Percentiles rank a stretch among this genome's conserved stretches.
These are phyloP conservation scores for Papiliotrema laurentii DNA, from an alignment of 1,284 basidiomycete genomes.

Conservation along the genomic window DNA sequence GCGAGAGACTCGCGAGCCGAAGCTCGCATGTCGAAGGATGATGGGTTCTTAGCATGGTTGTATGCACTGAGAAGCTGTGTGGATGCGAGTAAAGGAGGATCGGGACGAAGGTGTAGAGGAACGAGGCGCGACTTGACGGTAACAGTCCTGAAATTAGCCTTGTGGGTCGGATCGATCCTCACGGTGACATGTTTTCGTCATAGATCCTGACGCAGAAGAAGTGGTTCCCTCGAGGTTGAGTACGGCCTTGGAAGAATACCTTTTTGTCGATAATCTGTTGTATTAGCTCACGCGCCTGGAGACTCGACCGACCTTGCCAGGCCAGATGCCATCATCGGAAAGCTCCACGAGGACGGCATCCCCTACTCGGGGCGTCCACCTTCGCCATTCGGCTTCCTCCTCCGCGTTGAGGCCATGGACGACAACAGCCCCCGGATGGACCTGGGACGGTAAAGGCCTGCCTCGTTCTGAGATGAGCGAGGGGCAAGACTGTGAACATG, in stretches of 20 bases:
- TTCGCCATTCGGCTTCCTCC: conserved; percentile 35
- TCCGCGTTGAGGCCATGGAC: conserved; percentile 23
- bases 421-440: conserved; percentile 29
- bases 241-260: conserved; percentile 38
- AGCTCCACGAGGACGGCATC: conserved; percentile 40
- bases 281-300: background rate
- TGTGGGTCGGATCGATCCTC: conserved; percentile 8
- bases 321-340: conserved; percentile 1
- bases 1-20: conserved; percentile 28
- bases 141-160: conserved; percentile 19
- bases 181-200: conserved; percentile 31
- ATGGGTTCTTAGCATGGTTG: conserved; percentile 35
- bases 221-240: conserved; percentile 38
- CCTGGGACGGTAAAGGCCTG: conserved; percentile 18
- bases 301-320: conserved; percentile 3
- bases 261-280: conserved; percentile 42
- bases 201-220: conserved; percentile 43
- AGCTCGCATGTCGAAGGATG: conserved; percentile 33
- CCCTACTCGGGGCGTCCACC: conserved; percentile 34
- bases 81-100: conserved; percentile 36
- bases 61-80: conserved; percentile 32
- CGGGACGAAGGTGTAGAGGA: conserved; percentile 30
- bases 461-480: conserved; percentile 3
- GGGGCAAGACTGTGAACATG: background rate
- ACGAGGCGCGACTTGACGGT: conserved; percentile 41